phyloP scores from a whole-genome alignment of 176 grass and related monocot species.

The Coix lacrymajobi region DNA sequence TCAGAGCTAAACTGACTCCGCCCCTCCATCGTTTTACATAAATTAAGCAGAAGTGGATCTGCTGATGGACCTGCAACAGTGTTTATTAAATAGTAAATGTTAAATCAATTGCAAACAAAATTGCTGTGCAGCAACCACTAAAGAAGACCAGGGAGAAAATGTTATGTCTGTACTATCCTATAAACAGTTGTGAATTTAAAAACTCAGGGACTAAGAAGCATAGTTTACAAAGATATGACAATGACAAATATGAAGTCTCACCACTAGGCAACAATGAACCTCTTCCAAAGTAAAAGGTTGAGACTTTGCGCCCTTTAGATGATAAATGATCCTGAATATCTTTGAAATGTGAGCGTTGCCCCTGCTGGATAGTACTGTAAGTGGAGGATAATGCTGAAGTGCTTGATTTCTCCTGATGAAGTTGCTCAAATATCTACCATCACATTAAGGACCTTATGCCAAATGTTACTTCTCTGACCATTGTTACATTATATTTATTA shows the following conservation, averaged over 20 bases:
- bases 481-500: neutral
- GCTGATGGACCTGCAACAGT: constrained; percentile 39
- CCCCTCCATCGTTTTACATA: constrained; percentile 42
- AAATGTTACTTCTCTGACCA: constrained; percentile 17
- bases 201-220: neutral
- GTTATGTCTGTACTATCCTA: neutral
- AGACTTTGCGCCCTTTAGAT: constrained; percentile 54
- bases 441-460: constrained; percentile 53
- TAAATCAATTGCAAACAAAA: neutral
- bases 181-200: neutral
- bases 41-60: constrained; percentile 33
- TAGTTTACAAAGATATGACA: neutral
- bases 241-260: constrained; percentile 32
- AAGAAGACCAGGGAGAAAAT: neutral
- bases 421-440: constrained; percentile 87
- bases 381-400: constrained; percentile 47
- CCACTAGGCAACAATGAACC: constrained; percentile 55
- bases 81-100: constrained; percentile 19
- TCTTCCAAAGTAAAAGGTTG: constrained; percentile 69
- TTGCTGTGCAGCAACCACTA: neutral
- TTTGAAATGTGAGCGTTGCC: constrained; percentile 36
- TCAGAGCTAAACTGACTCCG: constrained; percentile 26
- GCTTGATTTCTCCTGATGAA: constrained; percentile 61
- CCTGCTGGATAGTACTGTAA: constrained; percentile 31
- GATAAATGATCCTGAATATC: constrained; percentile 52